phyloP scores from a whole-genome alignment of 805 yeast genomes.

The Starmerella bombi region DNA sequence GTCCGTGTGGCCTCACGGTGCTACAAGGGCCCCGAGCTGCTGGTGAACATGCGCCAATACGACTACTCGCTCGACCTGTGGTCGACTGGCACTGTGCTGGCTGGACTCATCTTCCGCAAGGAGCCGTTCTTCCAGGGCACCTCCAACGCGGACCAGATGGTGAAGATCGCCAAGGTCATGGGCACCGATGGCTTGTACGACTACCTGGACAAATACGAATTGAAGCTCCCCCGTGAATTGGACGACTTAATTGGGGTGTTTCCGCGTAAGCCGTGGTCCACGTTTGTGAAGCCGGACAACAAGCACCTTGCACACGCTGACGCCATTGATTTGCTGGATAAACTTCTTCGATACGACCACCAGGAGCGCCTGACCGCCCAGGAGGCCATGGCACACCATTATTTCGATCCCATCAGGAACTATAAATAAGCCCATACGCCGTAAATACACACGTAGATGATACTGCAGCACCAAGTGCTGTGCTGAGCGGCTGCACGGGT shows the following conservation, averaged over 20 bases:
- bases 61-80: conserved; percentile 83
- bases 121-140: conserved; percentile 91
- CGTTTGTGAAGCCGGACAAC: conserved; percentile 60
- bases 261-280: conserved; percentile 74
- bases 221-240: conserved; percentile 61
- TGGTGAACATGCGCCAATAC: conserved; percentile 69
- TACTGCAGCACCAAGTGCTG: too few species aligned
- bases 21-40: conserved; percentile 82
- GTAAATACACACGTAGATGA: too few species aligned
- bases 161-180: conserved; percentile 74
- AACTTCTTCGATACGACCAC: conserved; percentile 68
- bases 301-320: conserved; percentile 54
- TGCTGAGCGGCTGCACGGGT: too few species aligned
- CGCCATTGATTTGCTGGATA: conserved; percentile 62
- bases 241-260: conserved; percentile 59
- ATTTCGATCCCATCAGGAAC: conserved; percentile 35
- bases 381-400: conserved; percentile 73
- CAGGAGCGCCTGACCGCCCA: conserved; percentile 75
- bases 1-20: conserved; percentile 86
- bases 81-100: conserved; percentile 87
- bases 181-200: conserved; percentile 65
- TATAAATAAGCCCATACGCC: background rate
- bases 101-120: conserved; percentile 73
- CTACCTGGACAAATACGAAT: conserved; percentile 55
- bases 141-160: conserved; percentile 81